These are phyloP conservation scores for Phlebopus sp. DNA, from an alignment of 1,284 basidiomycete genomes.

Conservation along the genomic window DNA sequence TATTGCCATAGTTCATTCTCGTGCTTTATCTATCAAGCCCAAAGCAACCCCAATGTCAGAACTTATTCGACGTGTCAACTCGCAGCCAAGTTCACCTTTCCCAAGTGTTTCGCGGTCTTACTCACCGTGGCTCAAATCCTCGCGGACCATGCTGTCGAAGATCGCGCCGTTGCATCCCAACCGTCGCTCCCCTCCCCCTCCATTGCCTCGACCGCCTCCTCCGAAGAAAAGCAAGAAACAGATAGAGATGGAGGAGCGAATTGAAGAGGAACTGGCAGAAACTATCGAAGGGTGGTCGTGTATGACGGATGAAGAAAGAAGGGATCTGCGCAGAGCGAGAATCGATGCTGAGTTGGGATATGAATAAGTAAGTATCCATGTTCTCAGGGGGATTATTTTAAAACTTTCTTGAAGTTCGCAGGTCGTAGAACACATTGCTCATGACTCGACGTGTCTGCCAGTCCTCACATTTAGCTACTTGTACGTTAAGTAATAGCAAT, in stretches of 20 bases:
- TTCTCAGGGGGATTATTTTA: not conserved
- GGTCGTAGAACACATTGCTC: too few relatives aligned
- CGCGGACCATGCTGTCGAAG: constrained; percentile 54
- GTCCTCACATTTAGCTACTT: too few relatives aligned
- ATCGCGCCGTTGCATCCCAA: constrained; percentile 75
- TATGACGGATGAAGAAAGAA: constrained; percentile 63
- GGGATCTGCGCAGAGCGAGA: constrained; percentile 55
- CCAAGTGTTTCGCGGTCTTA: constrained; percentile 42
- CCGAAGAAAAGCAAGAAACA: constrained; percentile 76
- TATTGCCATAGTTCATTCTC: constrained; percentile 5
- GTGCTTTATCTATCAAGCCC: constrained; percentile 18
- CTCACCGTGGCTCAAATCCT: constrained; percentile 64
- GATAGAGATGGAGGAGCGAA: constrained; percentile 67
- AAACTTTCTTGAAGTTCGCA: not conserved
- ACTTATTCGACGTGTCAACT: constrained; percentile 67
- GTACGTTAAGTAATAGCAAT: too few relatives aligned
- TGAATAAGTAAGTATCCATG: constrained; percentile 34
- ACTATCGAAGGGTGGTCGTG: constrained; percentile 70
- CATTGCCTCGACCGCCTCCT: constrained; percentile 59
- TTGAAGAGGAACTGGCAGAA: constrained; percentile 75
- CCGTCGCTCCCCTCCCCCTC: constrained; percentile 65
- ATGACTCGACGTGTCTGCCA: too few relatives aligned
- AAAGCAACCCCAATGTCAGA: constrained; percentile 67
- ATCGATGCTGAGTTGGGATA: constrained; percentile 60
- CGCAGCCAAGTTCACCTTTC: constrained; percentile 63